phyloP scores from a whole-genome alignment of 805 yeast species.

The Starmerella powellii region DNA sequence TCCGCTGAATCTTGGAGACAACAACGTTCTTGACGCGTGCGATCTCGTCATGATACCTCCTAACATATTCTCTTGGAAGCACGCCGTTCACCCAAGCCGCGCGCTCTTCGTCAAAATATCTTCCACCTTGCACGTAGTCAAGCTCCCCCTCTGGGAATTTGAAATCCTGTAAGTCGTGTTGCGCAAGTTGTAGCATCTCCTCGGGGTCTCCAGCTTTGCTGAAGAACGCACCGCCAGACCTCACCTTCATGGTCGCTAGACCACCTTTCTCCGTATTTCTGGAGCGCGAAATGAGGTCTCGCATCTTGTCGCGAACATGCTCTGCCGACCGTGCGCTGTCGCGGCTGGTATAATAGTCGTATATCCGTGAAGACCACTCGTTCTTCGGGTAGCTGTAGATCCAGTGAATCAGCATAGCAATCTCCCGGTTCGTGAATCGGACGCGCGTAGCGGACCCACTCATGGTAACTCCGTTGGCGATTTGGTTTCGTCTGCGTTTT shows the following conservation, averaged over 20 bases:
- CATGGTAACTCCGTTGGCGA: constrained; percentile 17
- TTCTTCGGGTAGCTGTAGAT: constrained; percentile 14
- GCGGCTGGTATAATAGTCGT: constrained; percentile 11
- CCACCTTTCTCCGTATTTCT: constrained; percentile 14
- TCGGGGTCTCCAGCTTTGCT: constrained; percentile 7
- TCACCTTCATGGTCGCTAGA: constrained; percentile 9
- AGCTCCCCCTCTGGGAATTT: constrained; percentile 16
- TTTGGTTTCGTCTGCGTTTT: constrained; percentile 18
- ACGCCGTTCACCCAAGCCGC: constrained; percentile 16
- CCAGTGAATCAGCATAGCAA: constrained; percentile 20
- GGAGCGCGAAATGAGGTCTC: constrained; percentile 15
- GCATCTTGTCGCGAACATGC: constrained; percentile 20
- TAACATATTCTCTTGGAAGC: constrained; percentile 10
- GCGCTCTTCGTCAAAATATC: constrained; percentile 19
- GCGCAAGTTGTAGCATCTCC: constrained; percentile 10
- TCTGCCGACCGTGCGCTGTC: constrained; percentile 15
- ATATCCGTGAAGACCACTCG: constrained; percentile 15
- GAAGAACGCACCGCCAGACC: constrained; percentile 6
- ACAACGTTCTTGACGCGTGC: constrained; percentile 14
- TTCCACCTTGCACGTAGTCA: constrained; percentile 12
- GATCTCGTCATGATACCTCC: constrained; percentile 16
- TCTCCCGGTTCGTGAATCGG: constrained; percentile 20
- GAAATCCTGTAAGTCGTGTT: constrained; percentile 15
- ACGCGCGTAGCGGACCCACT: constrained; percentile 22
- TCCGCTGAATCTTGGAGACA: constrained; percentile 9